Conservation (phyloP, 345 rosid species). For the Pistacia atlantica region DNA sequence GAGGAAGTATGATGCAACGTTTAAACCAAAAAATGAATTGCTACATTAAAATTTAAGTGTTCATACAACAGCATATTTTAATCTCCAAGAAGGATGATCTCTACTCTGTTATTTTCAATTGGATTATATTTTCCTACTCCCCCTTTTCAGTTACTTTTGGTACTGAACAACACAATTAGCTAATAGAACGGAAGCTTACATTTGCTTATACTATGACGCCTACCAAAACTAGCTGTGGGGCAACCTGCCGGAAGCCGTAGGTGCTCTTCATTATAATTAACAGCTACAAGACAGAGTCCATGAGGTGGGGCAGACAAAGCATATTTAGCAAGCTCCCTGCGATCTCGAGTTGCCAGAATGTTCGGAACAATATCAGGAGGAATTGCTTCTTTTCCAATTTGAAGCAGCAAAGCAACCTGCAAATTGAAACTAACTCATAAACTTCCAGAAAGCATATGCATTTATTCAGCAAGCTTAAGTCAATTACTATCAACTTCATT, state of each 20-base stretch:
- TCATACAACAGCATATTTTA: neutral
- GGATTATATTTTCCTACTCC: neutral
- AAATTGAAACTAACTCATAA: constrained; percentile 6
- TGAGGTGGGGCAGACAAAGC: constrained; percentile 70
- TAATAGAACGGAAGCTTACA: constrained; percentile 73
- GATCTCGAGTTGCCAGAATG: constrained; percentile 65
- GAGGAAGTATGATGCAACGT: neutral
- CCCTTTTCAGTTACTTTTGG: neutral
- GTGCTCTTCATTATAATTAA: constrained; percentile 68
- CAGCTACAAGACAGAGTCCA: constrained; percentile 71
- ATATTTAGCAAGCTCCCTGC: constrained; percentile 80
- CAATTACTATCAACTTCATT: neutral
- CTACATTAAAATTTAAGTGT: too few species aligned
- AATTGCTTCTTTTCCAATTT: constrained; percentile 81
- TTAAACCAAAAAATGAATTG: too few species aligned
- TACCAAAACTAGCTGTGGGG: constrained; percentile 74
- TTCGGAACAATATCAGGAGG: constrained; percentile 68
- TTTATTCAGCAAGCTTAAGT: neutral
- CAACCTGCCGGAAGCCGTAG: constrained; percentile 59
- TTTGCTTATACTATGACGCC: constrained; percentile 53
- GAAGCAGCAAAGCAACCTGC: constrained; percentile 86
- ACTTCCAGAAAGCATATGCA: neutral
- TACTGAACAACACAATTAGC: neutral
- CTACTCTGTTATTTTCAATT: neutral
- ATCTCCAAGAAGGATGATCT: neutral